Evolutionary conservation across 2,329 filamentous ascomycete genomes (phyloP), one percentile per base, ranked within the genome.

Genomic region (Colletotrichum chrysophilum): DNA sequence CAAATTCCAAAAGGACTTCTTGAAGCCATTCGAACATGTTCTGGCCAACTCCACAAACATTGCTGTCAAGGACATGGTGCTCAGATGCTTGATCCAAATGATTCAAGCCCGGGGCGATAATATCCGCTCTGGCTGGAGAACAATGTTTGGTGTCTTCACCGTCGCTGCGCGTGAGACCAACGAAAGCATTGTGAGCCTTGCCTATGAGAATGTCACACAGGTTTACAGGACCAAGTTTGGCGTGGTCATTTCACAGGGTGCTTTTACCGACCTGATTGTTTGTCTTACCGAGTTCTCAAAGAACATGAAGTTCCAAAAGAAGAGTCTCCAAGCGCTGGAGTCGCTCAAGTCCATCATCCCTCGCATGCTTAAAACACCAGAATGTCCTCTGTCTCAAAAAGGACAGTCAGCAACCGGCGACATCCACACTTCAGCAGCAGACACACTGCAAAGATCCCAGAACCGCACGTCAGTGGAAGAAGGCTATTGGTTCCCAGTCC

Each of bases 1-100:
- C 91, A 98, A 98, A 84, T 99, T 99, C 82, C 97, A 99, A 81
- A 99, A 99, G 84, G 96, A 99, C 83, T 99, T 99, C 84, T 87
- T 99, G 70, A 98, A 98, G 85, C 97, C 97, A 0, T 99, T 99
- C 80, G 96, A 99, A 86, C 95, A 98, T 83, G 96, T 99, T 80
- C 95, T 99, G 87, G 93, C 94, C 74, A 98, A 99, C 83, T 97
- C 96, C 56, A 95, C 90, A 78, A 95, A 97, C 77, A 93, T 98
- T 21, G 93, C 95, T 1, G 97, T 99, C 80, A 99, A 99, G 85
- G 97, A 99, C 80, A 96, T 99, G 94, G 95, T 98, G 61, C 88
- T 99, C 28, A 93, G 96, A 58, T 99, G 97, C 82, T 88, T 99
- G 76, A 97, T 98, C 72, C 97, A 99, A 85, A 99, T 99, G 97